A percentile compares a stretch with the other conserved stretches of the same genome.
phyloP scores from a whole-genome alignment of 164 flowering plant species.

The Macadamia integrifolia region DNA sequence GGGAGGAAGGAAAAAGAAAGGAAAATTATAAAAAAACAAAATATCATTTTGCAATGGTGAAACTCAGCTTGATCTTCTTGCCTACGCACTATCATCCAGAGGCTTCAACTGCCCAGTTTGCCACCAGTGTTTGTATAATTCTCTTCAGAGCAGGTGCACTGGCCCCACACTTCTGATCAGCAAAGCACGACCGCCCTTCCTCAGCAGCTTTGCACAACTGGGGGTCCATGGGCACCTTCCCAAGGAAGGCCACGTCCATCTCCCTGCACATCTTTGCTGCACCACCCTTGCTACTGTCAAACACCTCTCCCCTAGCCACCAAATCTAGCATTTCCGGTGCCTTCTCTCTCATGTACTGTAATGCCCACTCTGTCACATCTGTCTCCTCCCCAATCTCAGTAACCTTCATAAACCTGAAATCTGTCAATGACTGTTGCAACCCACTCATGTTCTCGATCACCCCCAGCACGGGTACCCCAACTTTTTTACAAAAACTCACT shows the following conservation, averaged over 20 bases:
- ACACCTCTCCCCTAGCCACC: constrained; percentile 65
- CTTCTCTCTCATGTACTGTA: constrained; percentile 45
- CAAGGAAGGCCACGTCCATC: constrained; percentile 84
- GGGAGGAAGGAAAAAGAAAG: too few relatives aligned
- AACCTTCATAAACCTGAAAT: constrained; percentile 47
- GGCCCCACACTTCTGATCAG: constrained; percentile 40
- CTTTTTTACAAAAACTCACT: constrained; percentile 85
- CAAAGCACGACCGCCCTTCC: constrained; percentile 86
- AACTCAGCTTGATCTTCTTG: background rate
- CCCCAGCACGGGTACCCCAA: constrained; percentile 67
- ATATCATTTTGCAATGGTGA: background rate
- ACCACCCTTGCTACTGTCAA: constrained; percentile 84
- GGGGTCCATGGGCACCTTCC: constrained; percentile 90
- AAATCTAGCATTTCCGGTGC: constrained; percentile 63
- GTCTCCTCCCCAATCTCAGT: constrained; percentile 45
- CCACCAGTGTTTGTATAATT: constrained; percentile 50
- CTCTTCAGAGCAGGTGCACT: constrained; percentile 68
- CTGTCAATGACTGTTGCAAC: constrained; percentile 46
- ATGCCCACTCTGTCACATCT: constrained; percentile 55
- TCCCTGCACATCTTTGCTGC: constrained; percentile 77
- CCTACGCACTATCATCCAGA: constrained; percentile 3
- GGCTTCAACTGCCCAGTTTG: constrained; percentile 9
- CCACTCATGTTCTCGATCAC: constrained; percentile 98
- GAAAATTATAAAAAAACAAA: background rate
- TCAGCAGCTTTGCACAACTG: constrained; percentile 88